Evolutionary conservation across 2,329 filamentous ascomycete genomes (phyloP).

Genomic region (Monosporascus sp.): DNA sequence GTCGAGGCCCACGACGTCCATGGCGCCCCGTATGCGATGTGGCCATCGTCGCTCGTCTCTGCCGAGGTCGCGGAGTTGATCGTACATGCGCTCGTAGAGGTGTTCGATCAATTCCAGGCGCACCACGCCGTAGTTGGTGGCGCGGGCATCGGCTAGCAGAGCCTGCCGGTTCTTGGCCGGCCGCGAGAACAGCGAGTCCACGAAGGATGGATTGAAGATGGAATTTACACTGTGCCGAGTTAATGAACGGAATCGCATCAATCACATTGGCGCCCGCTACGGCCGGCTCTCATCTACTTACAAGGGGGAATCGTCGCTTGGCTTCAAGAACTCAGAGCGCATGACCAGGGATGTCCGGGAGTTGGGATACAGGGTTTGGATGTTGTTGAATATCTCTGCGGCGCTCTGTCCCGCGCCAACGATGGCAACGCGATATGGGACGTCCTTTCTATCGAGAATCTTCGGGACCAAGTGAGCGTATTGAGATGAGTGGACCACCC

Average conservation of each 20-base stretch:
- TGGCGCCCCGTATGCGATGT: slow-evolving; percentile 69
- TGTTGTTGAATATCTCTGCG: slow-evolving; percentile 90
- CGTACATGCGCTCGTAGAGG: slow-evolving; percentile 82
- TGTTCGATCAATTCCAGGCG: slow-evolving; percentile 84
- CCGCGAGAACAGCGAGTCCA: slow-evolving; percentile 70
- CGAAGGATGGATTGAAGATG: slow-evolving; percentile 85
- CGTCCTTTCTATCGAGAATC: slow-evolving; percentile 50
- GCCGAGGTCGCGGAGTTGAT: slow-evolving; percentile 68
- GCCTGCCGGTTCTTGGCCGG: slow-evolving; percentile 55
- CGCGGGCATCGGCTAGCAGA: slow-evolving; percentile 63
- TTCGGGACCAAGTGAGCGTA: slow-evolving; percentile 63
- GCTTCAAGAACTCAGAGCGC: slow-evolving; percentile 74
- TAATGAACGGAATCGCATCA: not conserved
- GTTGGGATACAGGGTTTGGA: slow-evolving; percentile 78
- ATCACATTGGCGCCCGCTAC: not conserved
- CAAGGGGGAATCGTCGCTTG: slow-evolving; percentile 96
- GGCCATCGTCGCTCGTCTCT: slow-evolving; percentile 70
- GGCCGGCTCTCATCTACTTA: slow-evolving; percentile 39
- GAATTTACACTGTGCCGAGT: slow-evolving; percentile 68
- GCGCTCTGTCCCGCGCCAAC: slow-evolving; percentile 88
- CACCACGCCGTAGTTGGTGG: slow-evolving; percentile 93
- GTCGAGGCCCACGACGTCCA: slow-evolving; percentile 60
- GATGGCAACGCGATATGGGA: slow-evolving; percentile 71
- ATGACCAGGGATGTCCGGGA: slow-evolving; percentile 73
- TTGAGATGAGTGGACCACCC: slow-evolving; percentile 82